phyloP scores from a whole-genome alignment of 805 yeast species.

The Yamadazyma sp. region DNA sequence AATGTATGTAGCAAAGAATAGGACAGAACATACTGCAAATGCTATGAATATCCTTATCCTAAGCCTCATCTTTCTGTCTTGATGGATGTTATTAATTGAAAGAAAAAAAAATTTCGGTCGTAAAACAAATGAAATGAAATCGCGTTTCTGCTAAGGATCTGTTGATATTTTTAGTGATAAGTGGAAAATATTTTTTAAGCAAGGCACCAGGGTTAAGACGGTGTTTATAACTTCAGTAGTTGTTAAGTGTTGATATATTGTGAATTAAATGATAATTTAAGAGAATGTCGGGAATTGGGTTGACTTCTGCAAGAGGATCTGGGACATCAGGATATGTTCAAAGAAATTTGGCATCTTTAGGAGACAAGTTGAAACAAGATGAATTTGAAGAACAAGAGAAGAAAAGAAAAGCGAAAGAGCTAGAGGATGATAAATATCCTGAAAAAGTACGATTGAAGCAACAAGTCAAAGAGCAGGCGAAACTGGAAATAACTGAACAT shows the following conservation, averaged over 20 bases:
- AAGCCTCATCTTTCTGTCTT: constrained; percentile 4
- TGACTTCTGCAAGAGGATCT: constrained; percentile 47
- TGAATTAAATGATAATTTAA: too few relatives aligned
- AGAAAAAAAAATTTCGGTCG: too few relatives aligned
- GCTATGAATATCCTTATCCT: constrained; percentile 5
- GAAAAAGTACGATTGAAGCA: constrained; percentile 17
- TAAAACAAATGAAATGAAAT: too few relatives aligned
- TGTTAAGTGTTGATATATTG: too few relatives aligned
- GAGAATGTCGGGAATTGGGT: constrained; percentile 7
- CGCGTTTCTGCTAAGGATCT: too few relatives aligned
- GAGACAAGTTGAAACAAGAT: constrained; percentile 18
- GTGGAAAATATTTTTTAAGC: too few relatives aligned
- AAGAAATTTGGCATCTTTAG: constrained; percentile 32
- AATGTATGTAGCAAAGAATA: constrained; percentile 4
- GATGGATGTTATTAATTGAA: too few relatives aligned
- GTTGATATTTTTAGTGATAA: too few relatives aligned
- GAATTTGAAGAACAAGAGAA: constrained; percentile 19
- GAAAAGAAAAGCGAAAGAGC: constrained; percentile 4
- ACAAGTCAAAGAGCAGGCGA: constrained; percentile 13
- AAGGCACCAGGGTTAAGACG: too few relatives aligned
- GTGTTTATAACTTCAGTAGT: too few relatives aligned
- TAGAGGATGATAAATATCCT: constrained; percentile 13
- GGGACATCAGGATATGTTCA: constrained; percentile 64
- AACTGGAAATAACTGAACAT: constrained; percentile 31
- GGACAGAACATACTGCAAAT: neutral